A percentile compares a stretch with the other conserved stretches of the same genome.
phyloP scores from a whole-genome alignment of 371 early-diverging fungal genomes.

The Fennellomyces sp. region DNA sequence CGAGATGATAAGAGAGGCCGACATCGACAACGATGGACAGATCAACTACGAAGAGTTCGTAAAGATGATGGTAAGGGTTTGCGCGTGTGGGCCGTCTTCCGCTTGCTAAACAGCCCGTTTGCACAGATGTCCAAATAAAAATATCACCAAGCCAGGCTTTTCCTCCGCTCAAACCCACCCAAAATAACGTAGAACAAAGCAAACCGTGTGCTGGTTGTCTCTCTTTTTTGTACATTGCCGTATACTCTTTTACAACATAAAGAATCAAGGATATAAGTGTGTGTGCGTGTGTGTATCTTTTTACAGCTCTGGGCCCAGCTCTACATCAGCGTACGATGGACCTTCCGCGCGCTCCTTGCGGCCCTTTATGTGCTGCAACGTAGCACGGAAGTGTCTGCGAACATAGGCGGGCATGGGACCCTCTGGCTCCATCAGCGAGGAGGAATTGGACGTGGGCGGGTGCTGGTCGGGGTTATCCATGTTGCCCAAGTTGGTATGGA shows the following conservation, averaged over 20 bases:
- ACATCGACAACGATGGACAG: slow-evolving; percentile 85
- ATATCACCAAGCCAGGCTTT: neutral
- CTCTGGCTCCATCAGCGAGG: slow-evolving; percentile 55
- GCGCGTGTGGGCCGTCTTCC: neutral
- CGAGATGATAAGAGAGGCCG: slow-evolving; percentile 87
- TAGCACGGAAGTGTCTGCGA: slow-evolving; percentile 63
- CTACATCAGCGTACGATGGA: slow-evolving; percentile 2
- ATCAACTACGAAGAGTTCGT: slow-evolving; percentile 95
- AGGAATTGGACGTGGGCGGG: slow-evolving; percentile 64
- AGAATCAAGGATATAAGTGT: slow-evolving; percentile 8
- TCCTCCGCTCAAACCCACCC: neutral
- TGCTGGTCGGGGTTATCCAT: slow-evolving; percentile 72
- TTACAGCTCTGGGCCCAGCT: neutral
- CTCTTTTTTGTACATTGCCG: neutral
- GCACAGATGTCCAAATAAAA: slow-evolving; percentile 15
- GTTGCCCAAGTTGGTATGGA: slow-evolving; percentile 71
- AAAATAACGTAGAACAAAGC: neutral
- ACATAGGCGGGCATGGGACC: slow-evolving; percentile 58
- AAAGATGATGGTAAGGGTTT: slow-evolving; percentile 77
- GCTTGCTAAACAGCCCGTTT: neutral
- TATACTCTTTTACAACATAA: neutral
- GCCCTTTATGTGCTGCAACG: slow-evolving; percentile 50
- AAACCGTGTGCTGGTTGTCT: neutral
- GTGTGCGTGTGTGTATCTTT: neutral
- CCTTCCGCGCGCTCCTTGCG: slow-evolving; percentile 16